These are phyloP conservation scores for Pinus taeda DNA, from an alignment of 75 land plant genomes.

Conservation along the genomic window DNA sequence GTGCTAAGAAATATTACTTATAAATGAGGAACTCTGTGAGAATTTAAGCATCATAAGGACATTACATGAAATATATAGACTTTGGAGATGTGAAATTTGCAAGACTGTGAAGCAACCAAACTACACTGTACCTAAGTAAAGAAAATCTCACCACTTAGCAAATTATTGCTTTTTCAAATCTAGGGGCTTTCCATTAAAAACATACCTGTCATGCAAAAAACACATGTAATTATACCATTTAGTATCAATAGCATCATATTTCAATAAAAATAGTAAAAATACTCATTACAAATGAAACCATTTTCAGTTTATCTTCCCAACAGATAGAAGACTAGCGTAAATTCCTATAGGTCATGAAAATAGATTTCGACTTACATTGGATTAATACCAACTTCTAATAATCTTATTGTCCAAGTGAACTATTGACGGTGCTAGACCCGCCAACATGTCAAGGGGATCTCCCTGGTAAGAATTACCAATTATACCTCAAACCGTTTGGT, in stretches of 20 bases:
- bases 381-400: too few relatives aligned
- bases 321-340: too few relatives aligned
- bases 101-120: not conserved
- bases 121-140: not conserved
- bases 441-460: too few relatives aligned
- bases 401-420: too few relatives aligned
- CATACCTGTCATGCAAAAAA: slow-evolving; percentile 53
- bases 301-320: too few relatives aligned
- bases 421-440: too few relatives aligned
- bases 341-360: too few relatives aligned
- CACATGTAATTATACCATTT: not conserved
- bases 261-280: not conserved
- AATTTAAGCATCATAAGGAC: not conserved
- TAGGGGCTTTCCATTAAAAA: slow-evolving; percentile 93
- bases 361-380: too few relatives aligned
- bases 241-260: too few relatives aligned
- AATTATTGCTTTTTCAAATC: slow-evolving; percentile 93
- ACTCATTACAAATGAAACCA: not conserved
- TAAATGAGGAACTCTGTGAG: not conserved
- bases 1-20: not conserved
- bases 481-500: too few relatives aligned
- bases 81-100: not conserved
- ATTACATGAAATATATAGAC: not conserved
- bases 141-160: slow-evolving; percentile 61
- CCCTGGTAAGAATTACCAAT: too few relatives aligned